Percentiles rank a stretch among this genome's conserved stretches.
phyloP scores from a whole-genome alignment of 163 green algal species.

The Scenedesmus sp. region DNA sequence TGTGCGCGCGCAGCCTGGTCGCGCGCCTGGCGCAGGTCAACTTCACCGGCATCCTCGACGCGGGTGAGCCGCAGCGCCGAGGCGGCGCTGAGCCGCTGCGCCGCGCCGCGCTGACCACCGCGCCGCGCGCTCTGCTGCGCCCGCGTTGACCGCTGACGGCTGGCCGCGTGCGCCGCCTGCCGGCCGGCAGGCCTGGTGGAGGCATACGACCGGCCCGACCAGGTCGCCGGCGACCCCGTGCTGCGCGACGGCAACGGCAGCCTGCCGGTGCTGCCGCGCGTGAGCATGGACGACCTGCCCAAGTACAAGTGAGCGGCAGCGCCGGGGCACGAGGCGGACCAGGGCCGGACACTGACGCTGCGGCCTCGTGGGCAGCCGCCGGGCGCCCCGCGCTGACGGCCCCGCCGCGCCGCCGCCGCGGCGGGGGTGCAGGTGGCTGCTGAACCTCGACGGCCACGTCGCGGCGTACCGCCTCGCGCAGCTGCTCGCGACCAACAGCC shows the following conservation, averaged over 20 bases:
- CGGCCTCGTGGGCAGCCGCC: too few species aligned
- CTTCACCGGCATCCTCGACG: constrained; percentile 24
- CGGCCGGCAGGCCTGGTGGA: constrained; percentile 35
- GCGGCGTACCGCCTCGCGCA: constrained; percentile 37
- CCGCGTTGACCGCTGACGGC: background rate
- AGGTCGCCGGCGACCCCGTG: constrained; percentile 7
- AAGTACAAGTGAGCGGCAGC: constrained; percentile 34
- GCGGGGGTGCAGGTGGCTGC: constrained; percentile 11
- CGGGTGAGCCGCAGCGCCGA: background rate
- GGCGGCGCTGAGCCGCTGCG: background rate
- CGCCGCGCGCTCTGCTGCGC: background rate
- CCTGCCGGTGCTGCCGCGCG: constrained; percentile 32
- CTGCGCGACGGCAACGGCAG: constrained; percentile 21
- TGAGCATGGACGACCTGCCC: constrained; percentile 4
- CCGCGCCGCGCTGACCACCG: background rate
- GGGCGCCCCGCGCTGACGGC: too few species aligned
- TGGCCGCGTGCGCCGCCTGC: background rate
- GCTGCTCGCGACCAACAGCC: constrained; percentile 43
- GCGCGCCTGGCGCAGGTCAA: constrained; percentile 34
- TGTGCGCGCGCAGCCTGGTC: constrained; percentile 18
- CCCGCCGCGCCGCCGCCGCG: too few species aligned
- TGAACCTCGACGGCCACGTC: constrained; percentile 42
- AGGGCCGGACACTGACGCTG: too few species aligned
- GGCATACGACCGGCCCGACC: constrained; percentile 2
- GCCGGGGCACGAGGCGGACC: too few species aligned